A percentile compares a stretch with the other conserved stretches of the same genome.
Conservation (phyloP, 345 rosid species). For the Euphorbia lathyris region DNA sequence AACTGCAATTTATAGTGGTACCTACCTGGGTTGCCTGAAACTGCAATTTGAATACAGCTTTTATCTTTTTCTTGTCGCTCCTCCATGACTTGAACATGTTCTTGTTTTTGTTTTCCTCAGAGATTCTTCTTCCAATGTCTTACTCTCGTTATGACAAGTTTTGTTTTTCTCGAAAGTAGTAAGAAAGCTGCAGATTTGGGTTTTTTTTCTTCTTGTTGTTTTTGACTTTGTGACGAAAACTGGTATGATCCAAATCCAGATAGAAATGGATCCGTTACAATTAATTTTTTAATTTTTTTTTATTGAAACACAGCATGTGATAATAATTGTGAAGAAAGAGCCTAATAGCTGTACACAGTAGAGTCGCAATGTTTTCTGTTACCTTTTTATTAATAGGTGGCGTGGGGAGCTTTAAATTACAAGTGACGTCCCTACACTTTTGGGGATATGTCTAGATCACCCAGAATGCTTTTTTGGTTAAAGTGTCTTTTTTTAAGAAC, state of each 20-base stretch:
- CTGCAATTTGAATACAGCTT: constrained; percentile 63
- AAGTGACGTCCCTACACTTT: constrained; percentile 21
- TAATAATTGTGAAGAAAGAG: constrained; percentile 7
- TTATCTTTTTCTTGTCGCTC: constrained; percentile 73
- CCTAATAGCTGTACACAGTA: constrained; percentile 21
- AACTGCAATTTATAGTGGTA: constrained; percentile 18
- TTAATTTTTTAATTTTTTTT: not conserved
- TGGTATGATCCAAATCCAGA: constrained; percentile 8
- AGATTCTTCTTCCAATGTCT: constrained; percentile 26
- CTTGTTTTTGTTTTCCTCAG: constrained; percentile 16
- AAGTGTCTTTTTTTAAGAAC: not conserved
- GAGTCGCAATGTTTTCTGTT: constrained; percentile 24
- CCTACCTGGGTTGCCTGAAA: constrained; percentile 56
- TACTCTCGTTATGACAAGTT: constrained; percentile 14
- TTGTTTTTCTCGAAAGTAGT: constrained; percentile 7
- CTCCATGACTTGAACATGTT: constrained; percentile 89
- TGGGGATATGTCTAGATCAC: not conserved
- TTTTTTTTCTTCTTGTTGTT: not conserved
- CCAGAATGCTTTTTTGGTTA: not conserved
- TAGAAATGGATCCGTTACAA: constrained; percentile 6
- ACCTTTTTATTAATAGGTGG: constrained; percentile 36
- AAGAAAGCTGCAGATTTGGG: constrained; percentile 10
- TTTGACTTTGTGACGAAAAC: not conserved
- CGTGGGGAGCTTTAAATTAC: constrained; percentile 25
- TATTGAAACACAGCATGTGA: constrained; percentile 10